Evolutionary conservation across 75 land plant species (phyloP).

Genomic region (Sequoiadendron giganteum): DNA sequence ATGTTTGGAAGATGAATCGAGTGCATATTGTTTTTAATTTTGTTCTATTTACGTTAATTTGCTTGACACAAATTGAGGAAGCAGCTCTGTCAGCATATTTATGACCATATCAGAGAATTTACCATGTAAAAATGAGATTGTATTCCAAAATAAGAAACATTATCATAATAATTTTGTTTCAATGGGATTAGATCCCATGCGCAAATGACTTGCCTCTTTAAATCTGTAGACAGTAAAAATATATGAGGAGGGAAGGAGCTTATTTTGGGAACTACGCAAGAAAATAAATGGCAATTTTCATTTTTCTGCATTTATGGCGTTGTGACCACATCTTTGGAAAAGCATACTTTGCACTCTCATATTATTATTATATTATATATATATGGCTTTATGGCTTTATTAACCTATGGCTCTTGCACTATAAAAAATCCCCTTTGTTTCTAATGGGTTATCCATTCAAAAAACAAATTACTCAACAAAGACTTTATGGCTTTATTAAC

Average conservation of each 20-base stretch:
- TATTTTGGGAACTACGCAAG: background rate
- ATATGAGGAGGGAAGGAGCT: background rate
- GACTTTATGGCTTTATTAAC: too few relatives aligned
- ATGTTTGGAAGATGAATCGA: background rate
- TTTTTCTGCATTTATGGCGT: too few relatives aligned
- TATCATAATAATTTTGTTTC: background rate
- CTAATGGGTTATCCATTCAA: too few relatives aligned
- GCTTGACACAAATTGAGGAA: background rate
- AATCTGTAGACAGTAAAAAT: background rate
- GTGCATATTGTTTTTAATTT: background rate
- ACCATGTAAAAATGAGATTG: background rate
- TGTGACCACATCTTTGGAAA: background rate
- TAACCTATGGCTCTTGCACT: background rate
- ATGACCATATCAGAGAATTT: background rate
- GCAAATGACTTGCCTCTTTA: background rate
- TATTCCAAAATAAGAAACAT: background rate
- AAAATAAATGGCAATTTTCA: too few relatives aligned
- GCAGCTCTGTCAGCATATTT: background rate
- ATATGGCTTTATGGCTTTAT: background rate
- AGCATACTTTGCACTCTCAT: background rate
- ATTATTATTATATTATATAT: background rate
- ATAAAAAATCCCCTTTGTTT: too few relatives aligned
- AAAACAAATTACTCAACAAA: too few relatives aligned
- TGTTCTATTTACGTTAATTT: background rate
- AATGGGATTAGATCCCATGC: background rate